Evolutionary conservation across 1,284 basidiomycete species (phyloP).

Genomic region (Pseudozyma pruni): DNA sequence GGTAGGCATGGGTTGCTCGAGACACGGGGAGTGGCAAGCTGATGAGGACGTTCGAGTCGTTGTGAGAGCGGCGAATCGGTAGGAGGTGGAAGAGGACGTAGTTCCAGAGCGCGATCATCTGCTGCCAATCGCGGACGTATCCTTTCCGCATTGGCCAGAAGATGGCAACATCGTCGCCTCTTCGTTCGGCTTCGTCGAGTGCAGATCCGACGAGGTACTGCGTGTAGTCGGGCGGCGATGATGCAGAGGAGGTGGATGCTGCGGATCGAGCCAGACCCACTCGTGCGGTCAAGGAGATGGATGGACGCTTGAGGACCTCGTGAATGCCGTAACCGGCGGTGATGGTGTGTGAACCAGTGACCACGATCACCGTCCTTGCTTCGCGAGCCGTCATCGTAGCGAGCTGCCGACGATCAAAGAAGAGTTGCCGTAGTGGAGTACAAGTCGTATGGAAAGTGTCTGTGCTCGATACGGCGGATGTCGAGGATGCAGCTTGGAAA

Average conservation of each 20-base stretch:
- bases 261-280: conserved; percentile 38
- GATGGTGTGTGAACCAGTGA: conserved; percentile 79
- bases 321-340: conserved; percentile 82
- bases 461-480: conserved; percentile 20
- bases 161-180: conserved; percentile 78
- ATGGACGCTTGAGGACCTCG: conserved; percentile 80
- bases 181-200: conserved; percentile 80
- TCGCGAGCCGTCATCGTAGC: conserved; percentile 73
- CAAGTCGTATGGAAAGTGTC: conserved; percentile 4
- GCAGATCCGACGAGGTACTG: conserved; percentile 85
- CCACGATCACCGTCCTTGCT: conserved; percentile 81
- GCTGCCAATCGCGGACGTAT: conserved; percentile 83
- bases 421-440: not conserved
- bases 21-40: conserved; percentile 78
- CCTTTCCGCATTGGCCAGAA: conserved; percentile 87
- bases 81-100: conserved; percentile 82
- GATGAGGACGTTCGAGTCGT: conserved; percentile 85
- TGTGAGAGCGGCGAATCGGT: conserved; percentile 81
- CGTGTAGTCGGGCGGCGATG: conserved; percentile 32
- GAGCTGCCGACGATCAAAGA: not conserved
- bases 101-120: conserved; percentile 90
- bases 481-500: no score
- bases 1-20: conserved; percentile 78
- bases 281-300: conserved; percentile 71
- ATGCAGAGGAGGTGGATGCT: conserved; percentile 21